A percentile compares a stretch with the other conserved stretches of the same genome.
Evolutionary conservation across 169 alveolate genomes (phyloP).

Genomic region (Eimeria sp.): DNA sequence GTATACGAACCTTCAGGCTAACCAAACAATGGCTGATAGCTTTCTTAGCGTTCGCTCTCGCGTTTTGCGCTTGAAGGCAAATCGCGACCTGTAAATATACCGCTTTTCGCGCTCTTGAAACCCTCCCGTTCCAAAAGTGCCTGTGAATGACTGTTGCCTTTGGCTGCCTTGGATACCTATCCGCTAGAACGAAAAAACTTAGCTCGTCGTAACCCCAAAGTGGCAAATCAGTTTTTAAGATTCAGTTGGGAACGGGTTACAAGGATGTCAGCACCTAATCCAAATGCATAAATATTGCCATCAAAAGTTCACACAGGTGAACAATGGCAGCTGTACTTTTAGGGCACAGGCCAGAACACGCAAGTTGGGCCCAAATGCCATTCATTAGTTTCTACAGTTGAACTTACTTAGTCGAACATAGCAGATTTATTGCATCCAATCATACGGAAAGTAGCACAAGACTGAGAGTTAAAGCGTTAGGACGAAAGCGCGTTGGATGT

Average conservation of each 20-base stretch:
- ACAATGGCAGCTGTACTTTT: no score
- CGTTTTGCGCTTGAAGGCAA: constrained; percentile 65
- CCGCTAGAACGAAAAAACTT: neutral
- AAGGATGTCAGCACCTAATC: neutral
- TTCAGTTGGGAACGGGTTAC: neutral
- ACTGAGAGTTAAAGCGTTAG: no score
- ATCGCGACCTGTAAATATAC: constrained; percentile 44
- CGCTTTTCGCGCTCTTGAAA: neutral
- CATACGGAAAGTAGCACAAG: neutral
- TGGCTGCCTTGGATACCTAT: neutral
- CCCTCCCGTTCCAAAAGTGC: neutral
- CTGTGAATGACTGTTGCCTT: neutral
- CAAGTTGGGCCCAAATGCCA: neutral
- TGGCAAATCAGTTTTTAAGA: neutral
- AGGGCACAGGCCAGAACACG: neutral
- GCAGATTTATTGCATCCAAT: neutral
- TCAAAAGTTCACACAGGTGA: neutral
- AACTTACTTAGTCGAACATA: neutral
- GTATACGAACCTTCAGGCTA: neutral
- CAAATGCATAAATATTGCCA: neutral
- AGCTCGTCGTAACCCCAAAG: no score
- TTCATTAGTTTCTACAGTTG: neutral
- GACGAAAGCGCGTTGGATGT: neutral
- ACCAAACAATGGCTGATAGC: constrained; percentile 73
- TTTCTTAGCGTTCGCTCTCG: constrained; percentile 71